A percentile compares a stretch with the other conserved stretches of the same genome.
Evolutionary conservation across 768 basidiomycete genomes (phyloP).

Genomic region (Rhodotorula diobovata): DNA sequence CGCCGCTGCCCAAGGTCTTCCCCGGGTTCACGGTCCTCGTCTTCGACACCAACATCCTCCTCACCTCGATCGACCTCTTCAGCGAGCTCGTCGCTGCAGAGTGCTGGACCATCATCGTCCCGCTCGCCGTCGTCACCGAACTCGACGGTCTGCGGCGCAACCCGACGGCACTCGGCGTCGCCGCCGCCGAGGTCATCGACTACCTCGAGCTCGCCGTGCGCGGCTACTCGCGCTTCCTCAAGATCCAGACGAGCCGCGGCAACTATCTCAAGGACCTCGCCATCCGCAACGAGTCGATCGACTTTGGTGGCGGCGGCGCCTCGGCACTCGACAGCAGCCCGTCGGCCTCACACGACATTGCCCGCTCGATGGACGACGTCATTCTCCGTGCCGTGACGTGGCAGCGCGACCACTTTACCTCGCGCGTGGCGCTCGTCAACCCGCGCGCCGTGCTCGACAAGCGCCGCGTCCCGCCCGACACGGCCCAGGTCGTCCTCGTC

Average conservation of each 20-base stretch:
- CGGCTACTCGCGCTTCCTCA: slow-evolving; percentile 69
- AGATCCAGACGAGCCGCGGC: slow-evolving; percentile 90
- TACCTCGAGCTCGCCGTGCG: slow-evolving; percentile 72
- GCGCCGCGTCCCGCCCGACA: slow-evolving; percentile 47
- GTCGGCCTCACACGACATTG: slow-evolving; percentile 48
- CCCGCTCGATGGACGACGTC: slow-evolving; percentile 87
- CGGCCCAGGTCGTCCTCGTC: slow-evolving; percentile 77
- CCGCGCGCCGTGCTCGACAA: slow-evolving; percentile 43
- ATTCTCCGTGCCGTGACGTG: slow-evolving; percentile 88
- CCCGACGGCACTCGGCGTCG: slow-evolving; percentile 61
- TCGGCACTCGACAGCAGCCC: neutral
- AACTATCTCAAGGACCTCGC: slow-evolving; percentile 81
- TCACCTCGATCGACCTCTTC: slow-evolving; percentile 73
- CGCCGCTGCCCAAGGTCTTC: slow-evolving; percentile 56
- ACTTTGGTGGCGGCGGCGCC: neutral
- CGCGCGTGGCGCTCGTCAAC: slow-evolving; percentile 70
- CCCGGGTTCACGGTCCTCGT: slow-evolving; percentile 87
- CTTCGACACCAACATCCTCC: slow-evolving; percentile 88
- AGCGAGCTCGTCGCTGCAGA: slow-evolving; percentile 69
- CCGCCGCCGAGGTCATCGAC: slow-evolving; percentile 65
- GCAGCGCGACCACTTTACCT: slow-evolving; percentile 88
- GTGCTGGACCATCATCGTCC: slow-evolving; percentile 82
- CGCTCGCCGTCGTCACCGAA: slow-evolving; percentile 85
- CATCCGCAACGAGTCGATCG: slow-evolving; percentile 68
- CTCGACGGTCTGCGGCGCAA: slow-evolving; percentile 81